Conservation (phyloP, 129 eudicot species). For the Artemisia argyi region DNA sequence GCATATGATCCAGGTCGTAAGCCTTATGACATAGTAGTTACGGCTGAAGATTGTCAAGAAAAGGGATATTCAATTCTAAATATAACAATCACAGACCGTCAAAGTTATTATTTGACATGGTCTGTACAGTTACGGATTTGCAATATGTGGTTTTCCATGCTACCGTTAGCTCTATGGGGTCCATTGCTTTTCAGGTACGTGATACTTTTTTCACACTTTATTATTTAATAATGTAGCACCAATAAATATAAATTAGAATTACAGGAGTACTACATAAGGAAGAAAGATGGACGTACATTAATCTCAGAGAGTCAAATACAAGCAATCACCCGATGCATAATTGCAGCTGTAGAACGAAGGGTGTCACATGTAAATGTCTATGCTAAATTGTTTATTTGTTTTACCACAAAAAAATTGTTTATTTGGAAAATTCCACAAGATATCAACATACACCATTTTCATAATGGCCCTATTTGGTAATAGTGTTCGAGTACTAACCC, state of each 20-base stretch:
- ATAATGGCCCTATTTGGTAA: too few relatives aligned
- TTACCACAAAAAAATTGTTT: too few relatives aligned
- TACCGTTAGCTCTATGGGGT: too few relatives aligned
- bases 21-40: slow-evolving; percentile 38
- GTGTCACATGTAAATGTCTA: slow-evolving; percentile 55
- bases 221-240: not conserved
- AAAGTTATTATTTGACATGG: too few relatives aligned
- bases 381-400: not conserved
- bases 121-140: too few relatives aligned
- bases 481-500: too few relatives aligned
- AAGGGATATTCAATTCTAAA: slow-evolving; percentile 58
- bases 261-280: slow-evolving; percentile 80
- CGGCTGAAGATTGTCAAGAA: slow-evolving; percentile 54
- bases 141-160: too few relatives aligned
- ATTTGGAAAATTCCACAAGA: too few relatives aligned
- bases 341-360: slow-evolving; percentile 83
- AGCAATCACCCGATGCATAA: slow-evolving; percentile 56
- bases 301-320: slow-evolving; percentile 53
- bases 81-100: too few relatives aligned
- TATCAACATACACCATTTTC: too few relatives aligned
- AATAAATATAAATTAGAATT: not conserved
- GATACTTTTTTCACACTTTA: too few relatives aligned
- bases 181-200: too few relatives aligned
- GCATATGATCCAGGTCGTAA: slow-evolving; percentile 24
- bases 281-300: slow-evolving; percentile 55